Evolutionary conservation across 306 rosid species (phyloP), one percentile per base, ranked within the genome.

Genomic region (Morella rubra): DNA sequence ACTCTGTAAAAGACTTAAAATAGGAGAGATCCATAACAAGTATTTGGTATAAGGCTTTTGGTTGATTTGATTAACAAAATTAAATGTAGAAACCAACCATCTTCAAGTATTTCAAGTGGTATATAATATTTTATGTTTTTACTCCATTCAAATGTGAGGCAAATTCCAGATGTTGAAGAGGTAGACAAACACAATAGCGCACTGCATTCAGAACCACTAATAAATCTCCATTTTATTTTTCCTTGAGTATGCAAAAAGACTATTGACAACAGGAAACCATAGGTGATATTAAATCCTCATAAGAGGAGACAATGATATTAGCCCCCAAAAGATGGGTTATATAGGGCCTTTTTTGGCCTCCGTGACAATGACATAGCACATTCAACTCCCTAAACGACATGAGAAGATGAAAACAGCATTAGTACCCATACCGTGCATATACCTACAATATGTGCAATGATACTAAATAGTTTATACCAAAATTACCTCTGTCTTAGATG

Each of bases 401-500:
- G 1, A 65, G 71, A 65, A 7, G 1, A 16, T 8, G 22, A 41
- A 65, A 65, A 64, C 9, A 42, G 71, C 47, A 18, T n/a, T 42
- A 42, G 27, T 10, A 42, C 47, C 41, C 8, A 19, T 65, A 41
- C 50, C 49, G 37, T 62, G 22, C 50, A 19, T 16, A 66, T 56
- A 51, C 37, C 66, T 46, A 60, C 42, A 61, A 59, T 50, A 54
- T 55, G 61, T n/a, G 14, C 46, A 14, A 45, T 56, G 27, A 46
- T 46, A 69, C 15, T 41, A 65, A 8, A 65, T 50, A 22, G 51
- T 55, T 15, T 20, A 18, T 37, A 78, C 62, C 59, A 70, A 69
- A 46, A 61, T 49, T 81, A 85, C 91, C 91, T 81, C 87, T 66
- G 85, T 81, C 75, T 73, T 85, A 22, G 58, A 69, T 69, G 73